Conservation (phyloP, 2,329 filamentous ascomycete genomes). For the Allantophomopsis lycopodina region DNA sequence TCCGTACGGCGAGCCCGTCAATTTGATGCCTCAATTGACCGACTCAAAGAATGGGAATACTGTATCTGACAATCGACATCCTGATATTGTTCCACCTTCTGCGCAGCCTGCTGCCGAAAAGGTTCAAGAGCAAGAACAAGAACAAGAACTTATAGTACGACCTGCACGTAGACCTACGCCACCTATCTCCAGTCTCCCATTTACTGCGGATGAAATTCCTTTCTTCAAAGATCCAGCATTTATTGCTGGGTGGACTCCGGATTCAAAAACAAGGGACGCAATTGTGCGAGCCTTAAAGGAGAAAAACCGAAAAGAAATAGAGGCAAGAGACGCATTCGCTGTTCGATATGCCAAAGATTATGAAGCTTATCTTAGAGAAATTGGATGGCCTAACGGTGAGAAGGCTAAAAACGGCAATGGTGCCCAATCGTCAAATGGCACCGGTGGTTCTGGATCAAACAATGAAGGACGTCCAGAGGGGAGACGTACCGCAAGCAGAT, state of each 20-base stretch:
- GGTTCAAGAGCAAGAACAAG: not conserved
- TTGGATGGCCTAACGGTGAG: constrained; percentile 14
- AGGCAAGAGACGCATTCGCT: constrained; percentile 1
- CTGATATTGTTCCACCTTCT: no score
- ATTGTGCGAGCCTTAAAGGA: not conserved
- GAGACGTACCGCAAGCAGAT: constrained; percentile 37
- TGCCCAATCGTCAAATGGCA: not conserved
- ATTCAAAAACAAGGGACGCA: not conserved
- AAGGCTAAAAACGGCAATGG: constrained; percentile 6
- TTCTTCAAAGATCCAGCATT: constrained; percentile 6
- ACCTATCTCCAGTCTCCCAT: not conserved
- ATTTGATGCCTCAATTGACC: no score
- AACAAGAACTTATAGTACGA: not conserved
- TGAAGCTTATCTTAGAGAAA: constrained; percentile 13
- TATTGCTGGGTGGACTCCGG: not conserved
- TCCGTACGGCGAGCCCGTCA: no score
- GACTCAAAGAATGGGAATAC: no score
- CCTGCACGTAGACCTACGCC: not conserved
- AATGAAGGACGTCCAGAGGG: constrained; percentile 31
- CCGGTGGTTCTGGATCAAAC: constrained; percentile 4
- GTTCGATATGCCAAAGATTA: constrained; percentile 13
- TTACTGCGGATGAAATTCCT: constrained; percentile 13
- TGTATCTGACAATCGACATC: no score
- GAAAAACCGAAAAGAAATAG: constrained; percentile 6
- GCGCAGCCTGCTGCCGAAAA: not conserved